Base-by-base conservation (phyloP, 345 rosid genomes). In the Salix caprea region DNA sequence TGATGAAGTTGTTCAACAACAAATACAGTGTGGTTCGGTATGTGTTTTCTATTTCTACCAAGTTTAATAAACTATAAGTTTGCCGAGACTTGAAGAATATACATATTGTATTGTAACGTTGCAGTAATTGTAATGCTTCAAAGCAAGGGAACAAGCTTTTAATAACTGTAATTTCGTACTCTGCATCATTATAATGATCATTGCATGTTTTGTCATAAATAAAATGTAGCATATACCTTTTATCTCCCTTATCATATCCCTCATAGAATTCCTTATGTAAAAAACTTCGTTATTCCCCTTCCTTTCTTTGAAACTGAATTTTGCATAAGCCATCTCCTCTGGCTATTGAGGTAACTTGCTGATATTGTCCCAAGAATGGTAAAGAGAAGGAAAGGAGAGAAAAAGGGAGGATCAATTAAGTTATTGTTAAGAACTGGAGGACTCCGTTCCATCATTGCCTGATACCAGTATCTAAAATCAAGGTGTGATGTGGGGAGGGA, bases 1-100 rank as follows among this genome's bases (percentile, higher is more conserved):
- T 93, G 84, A 85, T 92, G 90, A 96, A 96, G 86, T 84, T 93
- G 85, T 96, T 93, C 84, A 93, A 87, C 75, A 91, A 88, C 82
- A 90, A 84, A 84, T 89, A 93, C 65, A 96, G 97, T 39, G 90
- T 93, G 26, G 86, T 93, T 36, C 83, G 97, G 99, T 93, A 81
- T 69, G 89, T 74, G 23, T 36, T 74, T 44, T 80, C 15, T 7
- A 21, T 70, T 61, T 48, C 23, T 48, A 11, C 62, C 36, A 60
- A 30, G 23, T 14, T 32, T 14, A 12, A 26, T 28, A 30, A 26
- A 54, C 52, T 54, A 18, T 26, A 18, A 39, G n/a, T 71, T 50
- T 62, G 21, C 64, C 58, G 37, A 26, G 12, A n/a, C 32, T 65
- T 60, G 69, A 56, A 74, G 52, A 39, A 67, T 68, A 16, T 60